Evolutionary conservation across 306 rosid genomes (phyloP), one percentile per base, ranked within the genome.

Genomic region (Gynostemma pentaphyllum): DNA sequence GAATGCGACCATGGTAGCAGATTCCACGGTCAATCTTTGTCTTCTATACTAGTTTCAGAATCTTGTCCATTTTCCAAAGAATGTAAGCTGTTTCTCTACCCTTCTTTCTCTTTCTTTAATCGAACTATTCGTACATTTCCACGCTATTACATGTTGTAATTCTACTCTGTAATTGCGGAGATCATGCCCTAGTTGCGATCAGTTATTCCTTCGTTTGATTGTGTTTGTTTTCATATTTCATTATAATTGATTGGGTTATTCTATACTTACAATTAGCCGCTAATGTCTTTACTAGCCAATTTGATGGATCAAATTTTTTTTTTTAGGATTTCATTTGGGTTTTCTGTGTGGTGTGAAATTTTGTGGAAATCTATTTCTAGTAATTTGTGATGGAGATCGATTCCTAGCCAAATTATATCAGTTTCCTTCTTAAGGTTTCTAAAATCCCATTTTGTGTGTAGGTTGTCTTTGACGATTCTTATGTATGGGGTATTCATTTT

Each of bases 241-340:
- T 66, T 46, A 82, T 82, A 65, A 72, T 48, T 18, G 86, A 75
- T 68, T 82, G 70, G 74, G 82, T 75, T 67, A 85, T 70, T 83
- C 95, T 83, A 68, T 85, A 91, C 97, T 87, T 83, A 59, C 89
- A 77, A 53, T 87, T 82, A 2, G 92, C 73, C 40, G 89, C 88
- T 69, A 84, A 40, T 18, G 82, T 45, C 46, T 74, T 74, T 42
- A 57, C 1, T 0, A 89, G 96, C 97, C 96, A 91, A 15, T 50
- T 68, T 32, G 84, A 74, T 69, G 97, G 87, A 18, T 26, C 45
- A 2, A 61, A 72, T 79, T 29, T 82, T 1, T 50, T 32, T 71
- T 68, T 80, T 70, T 19, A 91, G 79, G 63, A 84, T 53, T 69
- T 80, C 86, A 32, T 53, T 79, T 22, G 83, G 74, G 64, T 48